Conservation (phyloP, 2,329 filamentous ascomycete species). For the Cladophialophora psammophila region DNA sequence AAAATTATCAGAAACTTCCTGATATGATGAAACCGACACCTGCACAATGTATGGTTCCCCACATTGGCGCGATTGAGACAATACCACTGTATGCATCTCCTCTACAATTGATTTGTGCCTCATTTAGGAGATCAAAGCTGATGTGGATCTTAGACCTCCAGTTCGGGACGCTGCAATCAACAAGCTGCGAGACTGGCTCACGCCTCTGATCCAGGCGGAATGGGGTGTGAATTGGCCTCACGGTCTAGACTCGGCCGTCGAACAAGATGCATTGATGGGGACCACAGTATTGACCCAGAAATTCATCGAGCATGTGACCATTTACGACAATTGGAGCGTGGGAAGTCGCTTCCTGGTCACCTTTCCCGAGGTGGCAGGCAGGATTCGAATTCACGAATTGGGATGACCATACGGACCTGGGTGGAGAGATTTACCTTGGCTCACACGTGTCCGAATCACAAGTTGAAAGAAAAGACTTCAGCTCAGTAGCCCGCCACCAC, state of each 20-base stretch:
- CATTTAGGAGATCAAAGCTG: background rate
- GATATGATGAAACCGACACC: slow-evolving; percentile 39
- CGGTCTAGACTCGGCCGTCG: slow-evolving; percentile 26
- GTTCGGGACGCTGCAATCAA: slow-evolving; percentile 33
- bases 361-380: slow-evolving; percentile 33
- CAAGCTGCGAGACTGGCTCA: slow-evolving; percentile 36
- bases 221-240: slow-evolving; percentile 38
- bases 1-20: slow-evolving; percentile 30
- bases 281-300: slow-evolving; percentile 24
- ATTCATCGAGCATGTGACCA: slow-evolving; percentile 31
- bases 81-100: slow-evolving; percentile 32
- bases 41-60: slow-evolving; percentile 33
- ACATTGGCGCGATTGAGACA: slow-evolving; percentile 37
- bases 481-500: background rate
- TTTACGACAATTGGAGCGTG: slow-evolving; percentile 36
- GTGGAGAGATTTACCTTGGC: too few species aligned
- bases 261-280: slow-evolving; percentile 23
- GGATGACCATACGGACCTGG: too few species aligned
- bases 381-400: slow-evolving; percentile 31
- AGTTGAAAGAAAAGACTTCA: background rate
- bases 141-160: slow-evolving; percentile 15
- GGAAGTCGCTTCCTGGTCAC: slow-evolving; percentile 19
- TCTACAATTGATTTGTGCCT: background rate
- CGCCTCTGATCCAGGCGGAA: slow-evolving; percentile 25
- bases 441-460: background rate